Evolutionary conservation across 768 basidiomycete species (phyloP).

Genomic region (Pulveroboletus sp.): DNA sequence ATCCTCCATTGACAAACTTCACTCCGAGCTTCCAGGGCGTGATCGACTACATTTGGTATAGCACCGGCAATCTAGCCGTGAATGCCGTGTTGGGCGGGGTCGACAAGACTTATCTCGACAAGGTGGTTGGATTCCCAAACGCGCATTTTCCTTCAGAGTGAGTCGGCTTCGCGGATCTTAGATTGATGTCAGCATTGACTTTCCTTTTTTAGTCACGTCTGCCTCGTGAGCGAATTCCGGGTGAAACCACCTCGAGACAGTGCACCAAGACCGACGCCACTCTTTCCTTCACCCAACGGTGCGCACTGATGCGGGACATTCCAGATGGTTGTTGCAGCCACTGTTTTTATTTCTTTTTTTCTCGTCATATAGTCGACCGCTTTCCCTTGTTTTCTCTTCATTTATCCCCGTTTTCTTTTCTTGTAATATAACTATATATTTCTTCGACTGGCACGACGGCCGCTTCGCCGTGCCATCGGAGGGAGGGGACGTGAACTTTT

Average conservation of each 20-base stretch:
- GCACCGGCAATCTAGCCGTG: slow-evolving; percentile 64
- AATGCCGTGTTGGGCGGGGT: slow-evolving; percentile 87
- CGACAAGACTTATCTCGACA: slow-evolving; percentile 78
- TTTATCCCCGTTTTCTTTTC: slow-evolving; percentile 24
- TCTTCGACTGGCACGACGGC: slow-evolving; percentile 27
- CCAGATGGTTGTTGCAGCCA: slow-evolving; percentile 6
- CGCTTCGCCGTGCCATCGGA: slow-evolving; percentile 22
- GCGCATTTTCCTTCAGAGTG: slow-evolving; percentile 96
- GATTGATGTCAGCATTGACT: not conserved
- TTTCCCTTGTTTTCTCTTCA: slow-evolving; percentile 12
- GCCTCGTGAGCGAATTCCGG: slow-evolving; percentile 70
- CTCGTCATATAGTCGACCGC: slow-evolving; percentile 6
- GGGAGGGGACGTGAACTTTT: slow-evolving; percentile 5
- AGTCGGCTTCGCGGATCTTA: slow-evolving; percentile 34
- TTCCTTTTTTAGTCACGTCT: slow-evolving; percentile 56
- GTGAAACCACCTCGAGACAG: slow-evolving; percentile 65
- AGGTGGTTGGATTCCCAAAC: slow-evolving; percentile 95
- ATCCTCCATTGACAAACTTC: slow-evolving; percentile 80
- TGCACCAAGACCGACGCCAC: slow-evolving; percentile 34
- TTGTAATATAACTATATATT: slow-evolving; percentile 25
- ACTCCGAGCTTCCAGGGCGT: slow-evolving; percentile 83
- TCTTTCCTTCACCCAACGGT: slow-evolving; percentile 39
- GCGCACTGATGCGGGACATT: slow-evolving; percentile 20
- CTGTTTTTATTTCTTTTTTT: not conserved
- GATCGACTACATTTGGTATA: slow-evolving; percentile 95